Evolutionary conservation across 345 rosid genomes (phyloP).

Genomic region (Garcia nutans): DNA sequence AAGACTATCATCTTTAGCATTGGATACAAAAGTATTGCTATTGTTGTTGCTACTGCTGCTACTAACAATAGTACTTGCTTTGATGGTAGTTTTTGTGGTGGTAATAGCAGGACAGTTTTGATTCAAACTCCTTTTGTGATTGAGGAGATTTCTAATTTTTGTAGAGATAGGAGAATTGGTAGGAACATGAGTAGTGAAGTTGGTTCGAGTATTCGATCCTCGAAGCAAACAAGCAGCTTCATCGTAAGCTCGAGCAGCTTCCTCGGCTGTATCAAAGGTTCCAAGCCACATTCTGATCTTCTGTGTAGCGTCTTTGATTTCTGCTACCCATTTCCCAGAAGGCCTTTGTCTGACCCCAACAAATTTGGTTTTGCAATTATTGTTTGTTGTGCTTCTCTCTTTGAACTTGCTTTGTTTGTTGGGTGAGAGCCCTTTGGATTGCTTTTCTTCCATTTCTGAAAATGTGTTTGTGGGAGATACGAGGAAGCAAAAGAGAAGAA

Average conservation of each 20-base stretch:
- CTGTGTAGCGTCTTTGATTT: conserved; percentile 84
- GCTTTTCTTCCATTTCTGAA: conserved; percentile 37
- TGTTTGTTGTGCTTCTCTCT: conserved; percentile 20
- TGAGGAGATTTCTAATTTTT: conserved; percentile 73
- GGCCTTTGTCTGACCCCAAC: conserved; percentile 91
- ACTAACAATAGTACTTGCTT: conserved; percentile 25
- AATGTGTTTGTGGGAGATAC: neutral
- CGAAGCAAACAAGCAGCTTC: conserved; percentile 88
- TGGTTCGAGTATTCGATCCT: conserved; percentile 81
- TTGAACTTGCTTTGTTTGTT: conserved; percentile 31
- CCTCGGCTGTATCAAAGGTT: conserved; percentile 74
- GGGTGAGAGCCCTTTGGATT: conserved; percentile 24
- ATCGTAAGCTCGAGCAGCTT: conserved; percentile 87
- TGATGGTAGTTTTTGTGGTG: conserved; percentile 17
- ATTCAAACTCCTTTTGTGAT: conserved; percentile 55
- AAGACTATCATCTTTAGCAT: neutral
- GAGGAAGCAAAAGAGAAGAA: neutral
- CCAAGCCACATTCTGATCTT: conserved; percentile 95
- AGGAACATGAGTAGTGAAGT: conserved; percentile 52
- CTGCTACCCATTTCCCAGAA: conserved; percentile 92
- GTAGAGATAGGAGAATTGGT: conserved; percentile 58
- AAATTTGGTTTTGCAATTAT: conserved; percentile 45
- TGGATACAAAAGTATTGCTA: conserved; percentile 9
- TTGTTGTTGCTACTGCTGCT: conserved; percentile 13
- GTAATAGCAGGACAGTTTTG: conserved; percentile 18